phyloP scores from a whole-genome alignment of 352 stramenopile species.

The Phytophthora europaea region DNA sequence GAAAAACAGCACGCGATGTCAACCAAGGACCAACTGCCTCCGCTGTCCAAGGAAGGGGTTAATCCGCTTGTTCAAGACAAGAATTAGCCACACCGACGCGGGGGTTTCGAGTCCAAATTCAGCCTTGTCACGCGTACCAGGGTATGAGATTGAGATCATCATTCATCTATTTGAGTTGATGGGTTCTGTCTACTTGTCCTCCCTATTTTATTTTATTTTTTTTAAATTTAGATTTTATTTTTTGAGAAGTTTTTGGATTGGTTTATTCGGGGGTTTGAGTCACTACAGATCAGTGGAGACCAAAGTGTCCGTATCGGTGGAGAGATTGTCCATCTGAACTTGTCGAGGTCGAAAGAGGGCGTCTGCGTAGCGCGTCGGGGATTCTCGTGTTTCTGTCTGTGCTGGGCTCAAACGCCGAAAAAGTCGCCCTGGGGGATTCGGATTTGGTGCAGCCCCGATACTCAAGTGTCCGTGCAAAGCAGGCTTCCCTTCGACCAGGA shows the following conservation, averaged over 20 bases:
- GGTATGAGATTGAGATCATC: too few species aligned
- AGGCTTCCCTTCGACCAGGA: background rate
- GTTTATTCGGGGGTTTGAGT: too few species aligned
- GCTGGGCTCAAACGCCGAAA: constrained; percentile 34
- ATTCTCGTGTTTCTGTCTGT: constrained; percentile 23
- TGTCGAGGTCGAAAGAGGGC: constrained; percentile 21
- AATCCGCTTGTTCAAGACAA: background rate
- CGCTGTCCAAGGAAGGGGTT: background rate
- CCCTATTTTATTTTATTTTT: too few species aligned
- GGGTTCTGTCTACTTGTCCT: too few species aligned
- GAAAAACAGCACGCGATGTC: background rate
- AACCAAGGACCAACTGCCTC: too few species aligned
- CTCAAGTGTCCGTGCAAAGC: background rate
- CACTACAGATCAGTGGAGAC: too few species aligned
- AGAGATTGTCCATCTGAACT: background rate
- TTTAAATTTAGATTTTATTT: too few species aligned
- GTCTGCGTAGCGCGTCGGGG: constrained; percentile 42
- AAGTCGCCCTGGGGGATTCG: background rate
- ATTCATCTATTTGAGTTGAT: too few species aligned
- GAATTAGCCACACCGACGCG: background rate
- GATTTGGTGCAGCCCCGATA: background rate
- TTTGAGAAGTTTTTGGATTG: too few species aligned
- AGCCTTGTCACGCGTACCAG: background rate
- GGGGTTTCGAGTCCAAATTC: background rate
- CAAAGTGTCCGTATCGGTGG: background rate